Evolutionary conservation across 176 grass and related monocot species (phyloP), one percentile per base, ranked within the genome.

Genomic region (Avena eriantha): DNA sequence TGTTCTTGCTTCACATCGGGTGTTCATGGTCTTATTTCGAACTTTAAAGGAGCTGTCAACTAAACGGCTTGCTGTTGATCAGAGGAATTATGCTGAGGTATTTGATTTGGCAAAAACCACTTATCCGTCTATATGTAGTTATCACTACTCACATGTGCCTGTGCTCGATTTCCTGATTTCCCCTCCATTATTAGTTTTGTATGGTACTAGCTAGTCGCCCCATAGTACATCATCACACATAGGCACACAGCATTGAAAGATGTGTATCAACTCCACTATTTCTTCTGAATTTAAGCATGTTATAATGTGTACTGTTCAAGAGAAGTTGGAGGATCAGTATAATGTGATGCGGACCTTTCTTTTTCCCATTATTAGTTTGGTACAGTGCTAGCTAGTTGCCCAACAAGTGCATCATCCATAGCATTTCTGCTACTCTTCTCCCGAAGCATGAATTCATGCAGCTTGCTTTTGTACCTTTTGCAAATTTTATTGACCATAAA

Each of bases 11-110:
- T 99, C 97, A 45, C 94, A 94, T 90, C 88, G 94, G 55, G 85
- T 99, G 61, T 96, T 92, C 81, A 93, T 96, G 92, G 92, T 96
- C 75, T 70, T 99, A 47, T 99, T 94, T 93, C 97, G 94, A 84
- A 94, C 94, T 81, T 86, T 99, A 69, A 99, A 99, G 89, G 97
- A 99, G 83, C 74, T 99, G 53, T 99, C 97, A 59, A 99, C 92
- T 80, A 99, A 99, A 88, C 92, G 97, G 69, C 94, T 99, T 81
- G 78, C 88, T 50, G 84, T 92, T 47, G 97, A 99, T 77, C 92
- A 92, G 74, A 93, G 91, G 80, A 96, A 87, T 61, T 99, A 91
- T 79, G 88, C 92, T 17, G 90, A 99, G 97, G 97, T 96, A 90
- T 79, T 65, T 67, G n/a, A 77, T 87, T 84, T 83, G 31, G 16